Base-by-base conservation (phyloP, 2,329 filamentous ascomycete genomes). In the Ophiocordyceps polyrhachis-furcata region DNA sequence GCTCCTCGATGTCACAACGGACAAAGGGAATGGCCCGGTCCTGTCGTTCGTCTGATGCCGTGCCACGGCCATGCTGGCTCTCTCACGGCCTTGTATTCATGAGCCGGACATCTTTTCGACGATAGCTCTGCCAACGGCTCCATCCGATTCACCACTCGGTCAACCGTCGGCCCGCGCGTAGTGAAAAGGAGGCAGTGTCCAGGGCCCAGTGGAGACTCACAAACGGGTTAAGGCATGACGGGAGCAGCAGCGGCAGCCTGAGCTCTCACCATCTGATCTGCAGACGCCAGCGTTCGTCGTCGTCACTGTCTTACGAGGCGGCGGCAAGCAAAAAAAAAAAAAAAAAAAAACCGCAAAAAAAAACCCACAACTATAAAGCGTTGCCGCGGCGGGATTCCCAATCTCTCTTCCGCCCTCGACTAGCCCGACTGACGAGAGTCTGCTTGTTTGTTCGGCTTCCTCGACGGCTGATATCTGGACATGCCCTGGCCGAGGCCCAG, bases 31-130 rank as follows among this genome's bases (percentile, higher is more conserved):
- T 19, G 32, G 31, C 13, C 43, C 35, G 14, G 14, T 42, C 7
- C 38, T 43, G 20, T 40, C 41, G 40, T 43, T 47, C 43, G 40
- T 47, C 45, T 47, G 43, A 44, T 47, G 45, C 43, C 35, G 32
- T 43, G 29, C 19, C 42, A 31, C 37, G 29, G n/a, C 23, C 23
- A 46, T 19, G 41, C 42, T 35, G 28, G 29, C 13, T 14, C 8
- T 14, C 8, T 20, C 13, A 4, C 14, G 21, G 15, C 35, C 19
- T 19, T 38, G 35, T 17, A n/a, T 38, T 17, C 17, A 38, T 38
- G 35, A 20, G 35, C 35, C 35, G 35, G 35, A 38, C 35, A 17
- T n/a, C n/a, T 17, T n/a, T n/a, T 38, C 17, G 35, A n/a, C 31
- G 15, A n/a, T n/a, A 15, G 31, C 31, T 32, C 9, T n/a, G 25